Evolutionary conservation across 768 basidiomycete genomes (phyloP).

Genomic region (Russula abietina): DNA sequence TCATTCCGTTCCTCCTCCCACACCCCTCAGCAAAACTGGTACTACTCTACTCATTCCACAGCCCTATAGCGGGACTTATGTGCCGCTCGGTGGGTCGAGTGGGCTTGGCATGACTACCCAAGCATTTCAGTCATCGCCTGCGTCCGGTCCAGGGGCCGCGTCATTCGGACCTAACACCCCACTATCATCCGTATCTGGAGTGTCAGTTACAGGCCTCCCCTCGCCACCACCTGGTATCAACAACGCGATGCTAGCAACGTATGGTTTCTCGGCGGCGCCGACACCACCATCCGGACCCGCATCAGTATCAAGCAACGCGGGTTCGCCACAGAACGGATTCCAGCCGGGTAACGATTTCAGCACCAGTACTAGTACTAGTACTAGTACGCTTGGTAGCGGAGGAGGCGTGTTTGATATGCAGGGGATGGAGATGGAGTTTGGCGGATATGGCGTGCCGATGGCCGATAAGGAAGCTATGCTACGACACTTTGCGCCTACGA

Average conservation of each 20-base stretch:
- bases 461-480: constrained; percentile 13
- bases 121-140: background rate
- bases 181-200: background rate
- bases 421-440: constrained; percentile 16
- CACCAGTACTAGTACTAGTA: background rate
- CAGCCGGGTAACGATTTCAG: constrained; percentile 1
- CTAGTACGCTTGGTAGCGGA: too few relatives aligned
- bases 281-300: background rate
- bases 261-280: background rate
- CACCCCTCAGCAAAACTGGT: background rate
- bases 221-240: background rate
- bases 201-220: background rate
- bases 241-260: background rate
- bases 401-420: constrained; percentile 4
- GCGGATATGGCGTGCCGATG: constrained; percentile 6
- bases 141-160: background rate
- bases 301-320: background rate
- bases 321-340: constrained; percentile 9
- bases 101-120: background rate
- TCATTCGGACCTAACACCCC: background rate
- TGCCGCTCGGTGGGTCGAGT: constrained; percentile 14
- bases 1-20: background rate
- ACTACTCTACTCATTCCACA: background rate
- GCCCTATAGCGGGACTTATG: constrained; percentile 6
- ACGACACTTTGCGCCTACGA: constrained; percentile 2